Evolutionary conservation across 768 basidiomycete species (phyloP).

Genomic region (Glaciozyma antarctica): DNA sequence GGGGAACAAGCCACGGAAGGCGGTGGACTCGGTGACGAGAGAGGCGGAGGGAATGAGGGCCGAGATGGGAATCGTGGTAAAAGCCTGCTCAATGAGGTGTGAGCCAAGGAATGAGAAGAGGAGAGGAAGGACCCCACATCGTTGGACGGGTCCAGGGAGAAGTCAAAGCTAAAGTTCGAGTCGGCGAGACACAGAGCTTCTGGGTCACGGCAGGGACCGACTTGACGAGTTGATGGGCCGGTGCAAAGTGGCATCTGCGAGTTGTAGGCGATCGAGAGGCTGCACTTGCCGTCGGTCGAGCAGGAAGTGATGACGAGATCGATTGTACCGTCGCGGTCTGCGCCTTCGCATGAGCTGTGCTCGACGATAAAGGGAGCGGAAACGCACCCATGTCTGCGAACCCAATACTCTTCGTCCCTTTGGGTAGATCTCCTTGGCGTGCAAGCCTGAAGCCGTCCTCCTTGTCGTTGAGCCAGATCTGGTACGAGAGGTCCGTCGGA

Average conservation of each 20-base stretch:
- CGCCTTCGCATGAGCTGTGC: background rate
- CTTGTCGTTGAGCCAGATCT: constrained; percentile 89
- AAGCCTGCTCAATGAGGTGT: constrained; percentile 45
- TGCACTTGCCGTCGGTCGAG: constrained; percentile 58
- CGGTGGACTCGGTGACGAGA: constrained; percentile 62
- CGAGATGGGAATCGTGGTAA: constrained; percentile 57
- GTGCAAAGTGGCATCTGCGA: constrained; percentile 75
- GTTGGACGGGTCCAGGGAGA: constrained; percentile 47
- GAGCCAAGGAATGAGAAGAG: background rate
- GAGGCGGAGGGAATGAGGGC: constrained; percentile 48
- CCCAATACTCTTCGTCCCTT: constrained; percentile 60
- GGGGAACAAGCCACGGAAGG: constrained; percentile 59
- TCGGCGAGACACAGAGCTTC: constrained; percentile 75
- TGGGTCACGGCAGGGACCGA: constrained; percentile 62
- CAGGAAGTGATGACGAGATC: constrained; percentile 91
- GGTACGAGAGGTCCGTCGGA: constrained; percentile 55
- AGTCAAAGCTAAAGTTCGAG: constrained; percentile 64
- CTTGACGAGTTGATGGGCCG: constrained; percentile 42
- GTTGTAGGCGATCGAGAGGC: constrained; percentile 87
- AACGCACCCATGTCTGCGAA: constrained; percentile 81
- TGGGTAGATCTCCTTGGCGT: constrained; percentile 58
- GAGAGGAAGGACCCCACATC: constrained; percentile 41
- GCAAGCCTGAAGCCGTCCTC: constrained; percentile 61
- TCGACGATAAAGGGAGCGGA: background rate
- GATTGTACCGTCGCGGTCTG: constrained; percentile 88